Base-by-base conservation (phyloP, 768 basidiomycete genomes). In the Favolaschia claudopus region DNA sequence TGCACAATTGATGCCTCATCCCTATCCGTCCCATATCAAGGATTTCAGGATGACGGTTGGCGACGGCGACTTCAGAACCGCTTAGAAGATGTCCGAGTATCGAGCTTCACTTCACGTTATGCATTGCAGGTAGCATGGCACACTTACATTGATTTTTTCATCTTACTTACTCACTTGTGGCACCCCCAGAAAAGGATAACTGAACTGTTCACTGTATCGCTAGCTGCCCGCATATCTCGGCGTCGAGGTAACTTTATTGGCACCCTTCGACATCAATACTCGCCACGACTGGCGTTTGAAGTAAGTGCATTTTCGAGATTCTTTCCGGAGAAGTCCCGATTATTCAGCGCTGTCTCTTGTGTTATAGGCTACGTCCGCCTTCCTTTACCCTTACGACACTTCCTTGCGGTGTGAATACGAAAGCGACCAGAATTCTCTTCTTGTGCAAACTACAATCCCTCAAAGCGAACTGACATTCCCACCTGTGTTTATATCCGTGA, bases 241-340 rank as follows among this genome's bases (percentile, higher is more conserved):
- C 57, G 67, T 56, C 65, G 72, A 10, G 79, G 79, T 15, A 82
- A 81, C 55, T 69, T 95, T 34, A 69, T 85, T 24, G 91, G 90
- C 33, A 92, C 92, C 2, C 72, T 95, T 44, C 84, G 82, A 55
- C 89, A 94, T 71, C 90, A 92, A 66, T 86, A 85, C 67, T 91
- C 91, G 27, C 89, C 91, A 14, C 83, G 85, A 46, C 66, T 86
- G 55, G 70, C 72, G 39, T 74, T 81, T n/a, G 75, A 81, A 72
- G 86, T 81, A 69, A 46, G 73, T 62, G 55, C 42, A 58, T 48
- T n/a, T n/a, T n/a, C n/a, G n/a, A n/a, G 59, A 47, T 63, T 60
- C 67, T 56, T 48, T 38, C 53, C 56, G 66, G 31, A 33, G 31
- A 55, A 66, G 51, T 40, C 58, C 58, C 43, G 39, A 51, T 45